Percentiles rank a stretch among this genome's conserved stretches.
These are phyloP conservation scores for Lippia alba DNA, from an alignment of 305 asterid species.

Conservation along the genomic window DNA sequence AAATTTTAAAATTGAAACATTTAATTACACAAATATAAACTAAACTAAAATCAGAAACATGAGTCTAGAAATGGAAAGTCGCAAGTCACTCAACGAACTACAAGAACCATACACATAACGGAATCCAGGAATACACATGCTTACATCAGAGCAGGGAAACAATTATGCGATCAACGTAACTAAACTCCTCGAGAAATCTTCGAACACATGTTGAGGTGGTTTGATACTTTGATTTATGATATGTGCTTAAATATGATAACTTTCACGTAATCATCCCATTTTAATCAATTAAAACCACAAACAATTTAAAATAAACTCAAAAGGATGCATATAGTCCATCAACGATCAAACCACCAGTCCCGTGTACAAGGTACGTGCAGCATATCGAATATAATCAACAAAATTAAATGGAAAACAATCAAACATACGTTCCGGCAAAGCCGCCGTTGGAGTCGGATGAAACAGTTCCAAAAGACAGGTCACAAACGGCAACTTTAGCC, in stretches of 20 bases:
- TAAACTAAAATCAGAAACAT: neutral
- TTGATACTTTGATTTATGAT: too few species aligned
- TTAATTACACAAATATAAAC: neutral
- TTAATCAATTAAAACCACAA: too few species aligned
- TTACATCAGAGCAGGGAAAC: conserved; percentile 12
- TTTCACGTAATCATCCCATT: too few species aligned
- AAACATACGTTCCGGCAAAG: conserved; percentile 89
- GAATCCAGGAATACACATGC: neutral
- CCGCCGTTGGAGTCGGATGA: conserved; percentile 91
- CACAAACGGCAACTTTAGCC: conserved; percentile 90
- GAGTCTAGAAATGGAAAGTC: neutral
- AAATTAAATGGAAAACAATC: conserved; percentile 19
- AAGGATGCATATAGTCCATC: too few species aligned
- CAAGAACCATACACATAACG: neutral
- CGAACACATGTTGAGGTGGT: too few species aligned
- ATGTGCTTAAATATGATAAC: too few species aligned
- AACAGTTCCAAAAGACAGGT: conserved; percentile 85
- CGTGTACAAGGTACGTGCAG: too few species aligned
- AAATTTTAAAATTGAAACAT: neutral
- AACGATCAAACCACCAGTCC: too few species aligned
- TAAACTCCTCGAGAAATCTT: conserved; percentile 9
- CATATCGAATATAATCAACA: neutral
- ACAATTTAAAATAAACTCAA: too few species aligned
- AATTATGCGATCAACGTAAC: neutral
- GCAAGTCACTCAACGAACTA: neutral